These are phyloP conservation scores for Rauvolfia tetraphylla DNA, from an alignment of 257 asterid species.

Conservation along the genomic window DNA sequence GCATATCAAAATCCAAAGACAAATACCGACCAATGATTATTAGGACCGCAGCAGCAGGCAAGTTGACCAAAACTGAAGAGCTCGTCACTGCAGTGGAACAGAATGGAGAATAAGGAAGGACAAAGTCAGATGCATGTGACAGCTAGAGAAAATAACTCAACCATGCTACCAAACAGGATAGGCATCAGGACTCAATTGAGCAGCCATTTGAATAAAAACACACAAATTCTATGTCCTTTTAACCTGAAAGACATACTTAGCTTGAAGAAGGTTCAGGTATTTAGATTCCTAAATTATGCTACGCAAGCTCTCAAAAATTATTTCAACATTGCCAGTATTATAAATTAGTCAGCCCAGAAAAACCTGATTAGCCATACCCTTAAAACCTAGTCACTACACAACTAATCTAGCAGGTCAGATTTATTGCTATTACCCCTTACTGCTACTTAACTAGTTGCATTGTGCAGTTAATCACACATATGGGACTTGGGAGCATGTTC, in stretches of 20 bases:
- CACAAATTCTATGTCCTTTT: not conserved
- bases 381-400: not conserved
- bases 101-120: not conserved
- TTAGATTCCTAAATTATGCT: not conserved
- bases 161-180: not conserved
- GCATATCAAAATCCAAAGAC: constrained; percentile 74
- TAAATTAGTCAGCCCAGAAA: not conserved
- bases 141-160: not conserved
- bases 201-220: not conserved
- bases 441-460: not conserved
- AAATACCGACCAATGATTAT: constrained; percentile 68
- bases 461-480: not conserved
- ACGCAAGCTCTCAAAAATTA: not conserved
- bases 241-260: not conserved
- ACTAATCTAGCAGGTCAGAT: not conserved
- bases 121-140: not conserved
- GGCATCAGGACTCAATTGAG: not conserved
- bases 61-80: constrained; percentile 81
- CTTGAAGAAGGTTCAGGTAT: not conserved
- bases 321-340: not conserved
- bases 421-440: not conserved
- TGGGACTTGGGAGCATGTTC: not conserved
- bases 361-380: not conserved
- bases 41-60: constrained; percentile 74
- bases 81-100: constrained; percentile 69